Base-by-base conservation (phyloP, 176 grass and related monocot genomes). In the Oryza glumipatula region DNA sequence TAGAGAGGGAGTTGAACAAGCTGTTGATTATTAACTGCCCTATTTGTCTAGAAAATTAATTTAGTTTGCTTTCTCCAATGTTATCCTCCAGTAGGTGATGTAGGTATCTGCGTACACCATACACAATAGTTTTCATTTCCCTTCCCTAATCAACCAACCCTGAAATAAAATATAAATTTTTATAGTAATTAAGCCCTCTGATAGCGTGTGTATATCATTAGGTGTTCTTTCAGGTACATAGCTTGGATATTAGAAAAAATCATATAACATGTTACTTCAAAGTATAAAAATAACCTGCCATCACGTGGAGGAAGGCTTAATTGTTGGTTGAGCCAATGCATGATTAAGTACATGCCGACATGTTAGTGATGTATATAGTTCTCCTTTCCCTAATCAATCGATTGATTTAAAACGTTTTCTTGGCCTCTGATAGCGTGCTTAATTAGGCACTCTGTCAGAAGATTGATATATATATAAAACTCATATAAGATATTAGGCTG, bases 201-300 rank as follows among this genome's bases (percentile, higher is more conserved):
- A 67, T 46, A 3, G 41, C 48, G 82, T 48, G 87, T 2, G 54
- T 58, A n/a, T 65, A 64, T 76, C 76, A 49, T 70, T 64, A 73
- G 43, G 60, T 72, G 22, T 63, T 63, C 58, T 63, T 63, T 63
- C 21, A 23, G 58, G 58, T 4, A 23, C 4, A 41, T 8, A 41
- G 0, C 21, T 10, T 9, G 8, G 17, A 58, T 58, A 58, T 58
- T 21, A 21, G 30, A 32, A n/a, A 21, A 21, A 21, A 58, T 8
- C 6, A 21, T 19, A 54, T 63, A 23, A 63, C 58, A 63, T 63
- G 58, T 23, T 22, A 23, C 58, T 63, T 63, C 58, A 63, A 63
- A 23, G 0, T 23, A 63, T 7, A 63, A 63, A 63, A 63, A 1
- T n/a, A 63, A 63, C 21, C 58, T n/a, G 58, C 58, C 58, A 63